Conservation (phyloP, 345 rosid species). For the Camelina neglecta region DNA sequence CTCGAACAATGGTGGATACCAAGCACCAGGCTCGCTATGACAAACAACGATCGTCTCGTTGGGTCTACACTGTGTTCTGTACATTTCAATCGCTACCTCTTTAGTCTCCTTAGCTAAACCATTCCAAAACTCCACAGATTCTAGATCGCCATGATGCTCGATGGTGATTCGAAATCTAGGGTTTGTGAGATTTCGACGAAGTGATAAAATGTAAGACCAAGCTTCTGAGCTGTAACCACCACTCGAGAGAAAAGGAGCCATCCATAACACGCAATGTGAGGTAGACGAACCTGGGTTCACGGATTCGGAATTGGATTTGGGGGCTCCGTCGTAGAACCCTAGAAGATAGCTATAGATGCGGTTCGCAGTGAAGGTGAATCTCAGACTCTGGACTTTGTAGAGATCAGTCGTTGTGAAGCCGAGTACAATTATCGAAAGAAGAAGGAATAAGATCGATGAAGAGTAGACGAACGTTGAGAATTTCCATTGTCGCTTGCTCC, state of each 20-base stretch:
- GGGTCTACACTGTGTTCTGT: slow-evolving; percentile 52
- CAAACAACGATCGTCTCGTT: slow-evolving; percentile 79
- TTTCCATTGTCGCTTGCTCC: slow-evolving; percentile 38
- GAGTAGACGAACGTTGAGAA: slow-evolving; percentile 47
- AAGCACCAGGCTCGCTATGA: slow-evolving; percentile 95
- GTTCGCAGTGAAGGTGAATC: slow-evolving; percentile 45
- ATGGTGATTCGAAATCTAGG: slow-evolving; percentile 62
- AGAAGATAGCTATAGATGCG: slow-evolving; percentile 38
- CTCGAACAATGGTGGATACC: slow-evolving; percentile 85
- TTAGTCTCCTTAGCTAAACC: slow-evolving; percentile 61
- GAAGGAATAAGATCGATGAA: slow-evolving; percentile 50
- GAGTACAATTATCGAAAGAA: slow-evolving; percentile 52
- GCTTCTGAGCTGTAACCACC: slow-evolving; percentile 97
- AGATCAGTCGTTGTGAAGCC: slow-evolving; percentile 46
- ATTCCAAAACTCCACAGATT: slow-evolving; percentile 69
- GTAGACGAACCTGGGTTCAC: slow-evolving; percentile 31
- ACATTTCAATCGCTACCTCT: slow-evolving; percentile 55
- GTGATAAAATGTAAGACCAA: slow-evolving; percentile 77
- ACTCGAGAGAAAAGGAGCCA: slow-evolving; percentile 92
- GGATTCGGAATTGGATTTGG: slow-evolving; percentile 32
- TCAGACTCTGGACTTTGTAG: slow-evolving; percentile 48
- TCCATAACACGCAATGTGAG: slow-evolving; percentile 77
- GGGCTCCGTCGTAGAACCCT: slow-evolving; percentile 24
- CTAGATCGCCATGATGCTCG: slow-evolving; percentile 78
- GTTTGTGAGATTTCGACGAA: slow-evolving; percentile 45